Percentiles rank a stretch among this genome's conserved stretches.
phyloP scores from a whole-genome alignment of 352 stramenopile species.

The Phytophthora hibernalis region DNA sequence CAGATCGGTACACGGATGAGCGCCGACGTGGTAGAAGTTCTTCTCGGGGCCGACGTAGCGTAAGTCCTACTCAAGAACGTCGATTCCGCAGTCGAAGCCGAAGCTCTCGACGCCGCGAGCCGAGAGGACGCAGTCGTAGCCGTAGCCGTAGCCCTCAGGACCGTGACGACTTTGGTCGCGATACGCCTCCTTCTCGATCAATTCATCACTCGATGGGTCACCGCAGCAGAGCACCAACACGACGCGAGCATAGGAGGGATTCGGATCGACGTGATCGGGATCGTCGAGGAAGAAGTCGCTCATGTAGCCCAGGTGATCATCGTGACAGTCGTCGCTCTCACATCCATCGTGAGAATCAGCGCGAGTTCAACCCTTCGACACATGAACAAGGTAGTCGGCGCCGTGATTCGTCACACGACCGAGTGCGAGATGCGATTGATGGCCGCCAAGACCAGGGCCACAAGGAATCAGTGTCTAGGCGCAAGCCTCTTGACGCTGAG shows the following conservation, averaged over 20 bases:
- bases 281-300: constrained; percentile 27
- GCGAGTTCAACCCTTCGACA: constrained; percentile 4
- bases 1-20: background rate
- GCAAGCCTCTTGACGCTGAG: constrained; percentile 31
- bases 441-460: background rate
- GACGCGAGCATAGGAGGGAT: constrained; percentile 8
- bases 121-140: constrained; percentile 8
- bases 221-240: constrained; percentile 25
- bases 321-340: constrained; percentile 19
- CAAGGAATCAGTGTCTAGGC: constrained; percentile 29
- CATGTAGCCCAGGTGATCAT: constrained; percentile 19
- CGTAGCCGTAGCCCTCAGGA: constrained; percentile 10
- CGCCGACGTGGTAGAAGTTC: constrained; percentile 16
- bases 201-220: constrained; percentile 5
- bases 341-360: constrained; percentile 16
- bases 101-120: constrained; percentile 13
- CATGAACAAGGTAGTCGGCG: constrained; percentile 19
- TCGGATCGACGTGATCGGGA: constrained; percentile 8
- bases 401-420: constrained; percentile 18
- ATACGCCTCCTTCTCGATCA: constrained; percentile 18
- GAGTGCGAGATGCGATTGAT: constrained; percentile 3
- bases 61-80: constrained; percentile 1
- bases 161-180: constrained; percentile 37
- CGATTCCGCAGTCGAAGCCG: constrained; percentile 29
- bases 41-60: constrained; percentile 15